Conservation (phyloP, 2,329 filamentous ascomycete genomes). For the Hymenotorrendiella dingleyae region DNA sequence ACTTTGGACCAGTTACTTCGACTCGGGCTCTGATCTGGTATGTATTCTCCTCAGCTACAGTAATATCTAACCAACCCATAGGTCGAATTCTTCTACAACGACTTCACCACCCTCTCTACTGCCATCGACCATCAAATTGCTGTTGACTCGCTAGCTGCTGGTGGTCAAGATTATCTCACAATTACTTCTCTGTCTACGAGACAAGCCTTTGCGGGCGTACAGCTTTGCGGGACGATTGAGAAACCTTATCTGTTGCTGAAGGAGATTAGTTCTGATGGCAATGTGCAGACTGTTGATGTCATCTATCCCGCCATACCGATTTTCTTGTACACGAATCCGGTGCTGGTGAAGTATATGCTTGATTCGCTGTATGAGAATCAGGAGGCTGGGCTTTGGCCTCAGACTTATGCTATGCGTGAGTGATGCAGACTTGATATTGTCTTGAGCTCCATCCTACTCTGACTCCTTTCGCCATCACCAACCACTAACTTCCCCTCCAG, state of each 20-base stretch:
- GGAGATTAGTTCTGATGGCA: conserved; percentile 83
- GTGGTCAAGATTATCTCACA: conserved; percentile 67
- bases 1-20: conserved; percentile 72
- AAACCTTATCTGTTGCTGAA: conserved; percentile 77
- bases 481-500: too few species aligned
- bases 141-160: conserved; percentile 58
- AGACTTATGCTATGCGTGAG: too few species aligned
- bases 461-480: too few species aligned
- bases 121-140: conserved; percentile 67
- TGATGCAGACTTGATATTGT: too few species aligned
- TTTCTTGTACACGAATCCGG: conserved; percentile 73
- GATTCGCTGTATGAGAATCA: conserved; percentile 64
- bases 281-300: conserved; percentile 82
- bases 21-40: conserved; percentile 51
- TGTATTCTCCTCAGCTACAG: conserved; percentile 5
- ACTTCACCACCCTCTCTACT: conserved; percentile 59
- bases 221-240: conserved; percentile 63
- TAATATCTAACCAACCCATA: conserved; percentile 30
- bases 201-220: conserved; percentile 72
- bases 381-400: conserved; percentile 60
- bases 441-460: too few species aligned
- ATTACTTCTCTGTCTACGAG: conserved; percentile 75
- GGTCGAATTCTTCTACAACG: conserved; percentile 68
- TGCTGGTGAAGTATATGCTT: conserved; percentile 51
- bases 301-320: conserved; percentile 81